Evolutionary conservation across 306 rosid genomes (phyloP), one percentile per base, ranked within the genome.

Genomic region (Parietaria judaica): DNA sequence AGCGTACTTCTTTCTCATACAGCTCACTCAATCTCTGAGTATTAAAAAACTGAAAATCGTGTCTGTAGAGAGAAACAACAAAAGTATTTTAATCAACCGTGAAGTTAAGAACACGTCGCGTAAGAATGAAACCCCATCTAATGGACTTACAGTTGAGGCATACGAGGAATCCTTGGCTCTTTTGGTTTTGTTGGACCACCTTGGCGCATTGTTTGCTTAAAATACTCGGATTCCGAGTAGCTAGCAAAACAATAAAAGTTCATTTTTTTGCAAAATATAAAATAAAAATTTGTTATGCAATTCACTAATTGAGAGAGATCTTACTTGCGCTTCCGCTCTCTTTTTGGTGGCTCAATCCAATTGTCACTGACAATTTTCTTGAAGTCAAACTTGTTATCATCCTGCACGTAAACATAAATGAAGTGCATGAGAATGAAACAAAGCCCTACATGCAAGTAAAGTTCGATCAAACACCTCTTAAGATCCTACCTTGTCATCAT

Each of bases 281-380:
- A 6, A 14, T 51, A 13, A 23, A 54, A 8, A 46, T 13, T 49
- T 11, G 53, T 49, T 10, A 4, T n/a, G 15, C n/a, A 49, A 49
- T 11, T 49, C 10, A 49, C 14, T 49, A 49, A 49, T n/a, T 43
- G 45, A 60, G 23, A 64, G 58, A 34, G 35, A 48, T 16, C 56
- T 80, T 65, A 88, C 99, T 92, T 92, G 83, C 99, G 90, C 81
- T 92, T 92, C 75, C 99, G 80, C 74, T 92, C 99, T 75, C 99
- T 80, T 79, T 83, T 88, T 34, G 99, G 92, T 15, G 99, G 99
- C 78, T 92, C 99, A 15, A 92, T 81, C 99, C 96, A 88, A 63
- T 92, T 88, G 1, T 92, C 96, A 63, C 99, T 88, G 36, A 88
- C 96, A 54, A 92, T 81, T 76, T 92, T 92, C 82, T 92, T 92